These are phyloP conservation scores for Stagonosporopsis chrysanthemi DNA, from an alignment of 2,329 filamentous ascomycete genomes.

Conservation along the genomic window DNA sequence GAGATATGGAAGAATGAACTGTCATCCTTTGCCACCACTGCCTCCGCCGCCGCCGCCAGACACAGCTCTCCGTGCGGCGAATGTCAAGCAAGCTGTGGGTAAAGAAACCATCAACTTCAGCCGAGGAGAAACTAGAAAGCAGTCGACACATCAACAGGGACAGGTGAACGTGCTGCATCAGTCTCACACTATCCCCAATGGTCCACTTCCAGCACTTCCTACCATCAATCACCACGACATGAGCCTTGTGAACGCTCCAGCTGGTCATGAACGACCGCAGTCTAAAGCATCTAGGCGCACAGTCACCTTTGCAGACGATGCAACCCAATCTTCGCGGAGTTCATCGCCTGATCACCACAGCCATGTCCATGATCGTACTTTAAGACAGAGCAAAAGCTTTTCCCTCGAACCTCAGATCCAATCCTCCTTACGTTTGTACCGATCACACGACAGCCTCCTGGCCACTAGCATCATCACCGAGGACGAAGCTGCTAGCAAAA, in stretches of 20 bases:
- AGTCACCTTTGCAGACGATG: constrained; percentile 6
- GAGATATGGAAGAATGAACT: constrained; percentile 1
- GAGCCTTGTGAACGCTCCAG: neutral
- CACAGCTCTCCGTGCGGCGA: neutral
- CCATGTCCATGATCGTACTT: neutral
- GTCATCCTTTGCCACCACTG: constrained; percentile 23
- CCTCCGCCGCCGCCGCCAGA: constrained; percentile 13
- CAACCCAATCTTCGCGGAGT: constrained; percentile 7
- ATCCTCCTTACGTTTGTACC: constrained; percentile 7
- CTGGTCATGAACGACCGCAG: constrained; percentile 5
- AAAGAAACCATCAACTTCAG: constrained; percentile 7
- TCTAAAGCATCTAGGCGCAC: constrained; percentile 3
- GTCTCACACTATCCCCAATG: neutral
- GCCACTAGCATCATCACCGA: neutral
- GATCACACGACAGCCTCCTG: constrained; percentile 11
- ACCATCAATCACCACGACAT: neutral
- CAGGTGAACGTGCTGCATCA: neutral
- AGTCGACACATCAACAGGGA: neutral
- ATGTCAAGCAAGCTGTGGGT: neutral
- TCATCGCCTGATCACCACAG: constrained; percentile 7
- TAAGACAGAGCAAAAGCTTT: constrained; percentile 5
- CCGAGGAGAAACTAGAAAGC: neutral
- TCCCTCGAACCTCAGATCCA: neutral
- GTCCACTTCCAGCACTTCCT: neutral
- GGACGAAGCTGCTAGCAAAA: neutral